Base-by-base conservation (phyloP, 2,329 filamentous ascomycete genomes). In the Colletotrichum orbiculare region DNA sequence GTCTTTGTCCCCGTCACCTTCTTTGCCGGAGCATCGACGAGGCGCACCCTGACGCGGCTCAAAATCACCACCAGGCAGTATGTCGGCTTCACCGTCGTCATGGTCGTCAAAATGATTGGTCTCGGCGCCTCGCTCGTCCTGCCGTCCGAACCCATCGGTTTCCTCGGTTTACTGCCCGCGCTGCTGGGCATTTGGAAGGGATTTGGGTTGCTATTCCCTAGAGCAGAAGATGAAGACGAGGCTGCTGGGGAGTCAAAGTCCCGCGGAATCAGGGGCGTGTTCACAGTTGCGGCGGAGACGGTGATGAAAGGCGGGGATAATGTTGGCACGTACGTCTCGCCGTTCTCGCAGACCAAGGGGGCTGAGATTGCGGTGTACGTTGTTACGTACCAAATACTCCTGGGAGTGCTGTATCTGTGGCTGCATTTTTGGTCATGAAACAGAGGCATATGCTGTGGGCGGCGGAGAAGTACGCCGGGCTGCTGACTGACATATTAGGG, bases 1-100 rank as follows among this genome's bases (percentile, higher is more conserved):
- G 59, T 75, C n/a, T 78, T 78, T 69, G 75, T 77, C 41, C 70
- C 77, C 8, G 74, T 76, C 52, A 76, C 75, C 57, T 77, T 77
- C 68, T 77, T 76, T 59, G 73, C 75, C 38, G 75, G 77, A 56
- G 69, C 75, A 6, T 64, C 74, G 9, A 71, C 72, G 8, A 73
- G 70, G 64, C 56, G 60, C 9, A 68, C 43, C 49, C 53, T 72
- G 13, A 71, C 71, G n/a, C 68, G 70, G 0, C 50, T 68, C 35
- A 70, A 69, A 11, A 70, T 74, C 55, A 63, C 58, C 10, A 42
- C 72, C 38, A 72, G 73, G 49, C 72, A 74, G 48, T 76, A 75
- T 47, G 15, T 73, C 34, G 75, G 76, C 12, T 77, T 78, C 67
- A 73, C 74, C 9, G 64, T 74, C 66, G 75, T 78, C 57, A 65